phyloP scores from a whole-genome alignment of 768 basidiomycete species.

The Mycena polygramma region DNA sequence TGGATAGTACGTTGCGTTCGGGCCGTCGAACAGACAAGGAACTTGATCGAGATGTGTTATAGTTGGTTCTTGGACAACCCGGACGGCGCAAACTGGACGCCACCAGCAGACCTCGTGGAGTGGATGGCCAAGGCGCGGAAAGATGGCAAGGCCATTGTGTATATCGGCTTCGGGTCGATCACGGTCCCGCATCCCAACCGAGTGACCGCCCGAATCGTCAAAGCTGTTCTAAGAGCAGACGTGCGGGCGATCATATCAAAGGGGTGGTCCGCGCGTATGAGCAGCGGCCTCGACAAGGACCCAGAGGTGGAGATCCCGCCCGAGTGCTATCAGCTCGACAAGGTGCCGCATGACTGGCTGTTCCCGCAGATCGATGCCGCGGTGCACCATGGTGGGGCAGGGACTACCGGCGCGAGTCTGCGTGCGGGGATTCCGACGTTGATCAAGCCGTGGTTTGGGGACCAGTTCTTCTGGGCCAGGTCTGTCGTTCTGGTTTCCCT shows the following conservation, averaged over 20 bases:
- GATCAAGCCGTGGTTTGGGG: slow-evolving; percentile 81
- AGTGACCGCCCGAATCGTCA: slow-evolving; percentile 67
- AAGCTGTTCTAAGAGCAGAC: slow-evolving; percentile 73
- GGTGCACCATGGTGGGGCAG: slow-evolving; percentile 65
- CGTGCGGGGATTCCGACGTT: slow-evolving; percentile 72
- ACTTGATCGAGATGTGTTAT: not conserved
- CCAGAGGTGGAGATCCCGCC: slow-evolving; percentile 62
- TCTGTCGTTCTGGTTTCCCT: not conserved
- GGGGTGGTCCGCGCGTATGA: slow-evolving; percentile 75
- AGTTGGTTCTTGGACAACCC: slow-evolving; percentile 79
- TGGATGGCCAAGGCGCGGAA: slow-evolving; percentile 69
- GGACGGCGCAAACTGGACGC: slow-evolving; percentile 66
- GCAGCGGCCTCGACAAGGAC: slow-evolving; percentile 51
- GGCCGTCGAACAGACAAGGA: not conserved
- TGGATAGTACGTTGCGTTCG: slow-evolving; percentile 60
- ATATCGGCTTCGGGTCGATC: slow-evolving; percentile 80
- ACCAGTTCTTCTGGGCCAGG: slow-evolving; percentile 74
- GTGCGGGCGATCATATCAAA: slow-evolving; percentile 78
- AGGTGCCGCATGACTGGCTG: slow-evolving; percentile 78
- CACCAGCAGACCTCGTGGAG: slow-evolving; percentile 60
- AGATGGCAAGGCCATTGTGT: slow-evolving; percentile 73
- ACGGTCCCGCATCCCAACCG: slow-evolving; percentile 71
- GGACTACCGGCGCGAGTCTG: slow-evolving; percentile 77
- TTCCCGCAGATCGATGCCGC: slow-evolving; percentile 70
- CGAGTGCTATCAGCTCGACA: slow-evolving; percentile 69